Evolutionary conservation across 345 rosid genomes (phyloP).

Genomic region (Capsella bursapastoris): DNA sequence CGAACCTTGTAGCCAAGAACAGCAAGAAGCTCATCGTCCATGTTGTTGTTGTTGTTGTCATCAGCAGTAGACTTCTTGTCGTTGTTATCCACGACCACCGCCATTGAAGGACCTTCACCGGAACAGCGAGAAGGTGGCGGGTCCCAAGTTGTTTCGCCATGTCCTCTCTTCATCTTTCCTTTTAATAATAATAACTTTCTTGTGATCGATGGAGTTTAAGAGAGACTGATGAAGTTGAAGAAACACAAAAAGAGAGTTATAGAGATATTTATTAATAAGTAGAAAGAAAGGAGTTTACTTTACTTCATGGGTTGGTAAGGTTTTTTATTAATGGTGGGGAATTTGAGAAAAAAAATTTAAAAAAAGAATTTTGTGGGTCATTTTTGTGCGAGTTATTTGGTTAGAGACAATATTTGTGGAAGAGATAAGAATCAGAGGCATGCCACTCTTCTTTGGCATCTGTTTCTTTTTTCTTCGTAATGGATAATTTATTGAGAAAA

Average conservation of each 20-base stretch:
- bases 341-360: background rate
- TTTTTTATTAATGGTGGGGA: slow-evolving; percentile 21
- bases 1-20: slow-evolving; percentile 85
- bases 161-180: slow-evolving; percentile 64
- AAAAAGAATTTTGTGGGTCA: slow-evolving; percentile 3
- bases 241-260: background rate
- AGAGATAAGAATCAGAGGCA: slow-evolving; percentile 52
- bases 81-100: slow-evolving; percentile 33
- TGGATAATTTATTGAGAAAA: background rate
- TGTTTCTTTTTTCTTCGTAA: slow-evolving; percentile 22
- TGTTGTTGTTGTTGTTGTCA: slow-evolving; percentile 51
- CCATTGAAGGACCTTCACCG: slow-evolving; percentile 47
- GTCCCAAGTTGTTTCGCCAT: slow-evolving; percentile 51
- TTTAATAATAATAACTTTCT: background rate
- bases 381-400: slow-evolving; percentile 9
- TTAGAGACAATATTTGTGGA: slow-evolving; percentile 37
- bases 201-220: slow-evolving; percentile 1
- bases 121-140: slow-evolving; percentile 27
- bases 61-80: slow-evolving; percentile 41
- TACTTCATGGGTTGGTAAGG: slow-evolving; percentile 40
- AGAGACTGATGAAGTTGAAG: slow-evolving; percentile 15
- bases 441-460: slow-evolving; percentile 47
- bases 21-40: slow-evolving; percentile 90
- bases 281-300: slow-evolving; percentile 34
- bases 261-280: slow-evolving; percentile 7